Base-by-base conservation (phyloP, 768 basidiomycete species). In the Auricularia cornea region DNA sequence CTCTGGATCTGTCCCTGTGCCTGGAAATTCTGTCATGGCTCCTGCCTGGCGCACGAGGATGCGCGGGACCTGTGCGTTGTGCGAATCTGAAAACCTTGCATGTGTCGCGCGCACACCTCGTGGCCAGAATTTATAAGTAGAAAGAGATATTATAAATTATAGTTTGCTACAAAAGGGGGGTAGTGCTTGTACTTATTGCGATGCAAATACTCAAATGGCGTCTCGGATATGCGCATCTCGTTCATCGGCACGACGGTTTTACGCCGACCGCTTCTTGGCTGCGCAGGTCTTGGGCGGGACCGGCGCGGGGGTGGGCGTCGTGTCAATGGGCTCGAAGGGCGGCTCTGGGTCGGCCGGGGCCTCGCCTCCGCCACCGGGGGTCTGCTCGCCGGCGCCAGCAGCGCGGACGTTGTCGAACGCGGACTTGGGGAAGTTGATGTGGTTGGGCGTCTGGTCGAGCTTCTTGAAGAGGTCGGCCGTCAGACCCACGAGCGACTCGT, bases 401-500 rank as follows among this genome's bases (percentile, higher is more conserved):
- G 54, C 54, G 18, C 26, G 16, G 54, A 64, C 33, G 52, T 64
- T 64, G 51, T 60, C 63, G 32, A 30, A 64, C 12, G 48, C 48
- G 29, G 59, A 60, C 28, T 59, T 41, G 16, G 63, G 63, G 41
- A 51, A 64, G 51, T 61, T 52, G 30, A 64, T 59, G 48, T 64
- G 63, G 60, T 64, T 64, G 44, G 52, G 28, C 6, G 51, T 61
- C 23, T 41, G 38, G 31, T 64, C 44, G 32, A 64, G 63, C 20
- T 56, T 35, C 29, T 60, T 60, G n/a, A 61, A 56, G 26, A 41
- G 41, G 16, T 38, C 31, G 33, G 59, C 51, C 3, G 59, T 56
- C 8, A 59, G n/a, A 20, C 44, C 60, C 11, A 64, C 52, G 48
- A 64, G 63, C 57, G 63, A 64, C n/a, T 61, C 60, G 20, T n/a